Percentiles rank a stretch among this genome's conserved stretches.
Conservation (phyloP, 2,329 filamentous ascomycete genomes). For the Penicillium sp. region DNA sequence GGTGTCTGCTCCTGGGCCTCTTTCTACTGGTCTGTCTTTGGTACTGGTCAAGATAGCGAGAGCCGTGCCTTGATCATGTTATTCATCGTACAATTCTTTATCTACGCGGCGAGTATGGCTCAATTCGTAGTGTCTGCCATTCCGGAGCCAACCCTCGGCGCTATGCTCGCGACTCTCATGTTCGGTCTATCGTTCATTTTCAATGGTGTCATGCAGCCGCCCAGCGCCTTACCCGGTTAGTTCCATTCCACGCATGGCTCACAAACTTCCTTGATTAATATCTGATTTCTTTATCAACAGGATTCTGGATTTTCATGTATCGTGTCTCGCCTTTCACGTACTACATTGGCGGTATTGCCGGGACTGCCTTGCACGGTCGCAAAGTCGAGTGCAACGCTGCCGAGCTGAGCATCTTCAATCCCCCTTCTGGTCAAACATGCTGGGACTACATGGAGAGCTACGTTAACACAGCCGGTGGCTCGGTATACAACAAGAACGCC, state of each 20-base stretch:
- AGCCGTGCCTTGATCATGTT: slow-evolving; percentile 24
- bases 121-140: slow-evolving; percentile 21
- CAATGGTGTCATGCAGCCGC: slow-evolving; percentile 64
- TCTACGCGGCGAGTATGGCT: slow-evolving; percentile 26
- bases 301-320: slow-evolving; percentile 67
- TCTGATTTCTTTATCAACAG: neutral
- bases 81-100: slow-evolving; percentile 29
- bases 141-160: slow-evolving; percentile 20
- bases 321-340: slow-evolving; percentile 59
- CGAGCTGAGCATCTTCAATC: slow-evolving; percentile 69
- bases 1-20: slow-evolving; percentile 28
- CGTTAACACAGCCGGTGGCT: slow-evolving; percentile 54
- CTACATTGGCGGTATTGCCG: slow-evolving; percentile 63
- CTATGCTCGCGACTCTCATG: slow-evolving; percentile 25
- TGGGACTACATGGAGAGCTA: slow-evolving; percentile 59
- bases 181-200: slow-evolving; percentile 26
- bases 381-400: slow-evolving; percentile 67
- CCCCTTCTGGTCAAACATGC: slow-evolving; percentile 61
- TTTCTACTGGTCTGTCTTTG: slow-evolving; percentile 30
- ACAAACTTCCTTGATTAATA: neutral
- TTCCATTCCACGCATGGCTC: neutral
- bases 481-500: slow-evolving; percentile 54
- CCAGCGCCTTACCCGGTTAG: slow-evolving; percentile 61
- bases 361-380: slow-evolving; percentile 68
- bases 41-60: slow-evolving; percentile 16